Evolutionary conservation across 2,329 filamentous ascomycete species (phyloP).

Genomic region (Fusarium albosuccineum): DNA sequence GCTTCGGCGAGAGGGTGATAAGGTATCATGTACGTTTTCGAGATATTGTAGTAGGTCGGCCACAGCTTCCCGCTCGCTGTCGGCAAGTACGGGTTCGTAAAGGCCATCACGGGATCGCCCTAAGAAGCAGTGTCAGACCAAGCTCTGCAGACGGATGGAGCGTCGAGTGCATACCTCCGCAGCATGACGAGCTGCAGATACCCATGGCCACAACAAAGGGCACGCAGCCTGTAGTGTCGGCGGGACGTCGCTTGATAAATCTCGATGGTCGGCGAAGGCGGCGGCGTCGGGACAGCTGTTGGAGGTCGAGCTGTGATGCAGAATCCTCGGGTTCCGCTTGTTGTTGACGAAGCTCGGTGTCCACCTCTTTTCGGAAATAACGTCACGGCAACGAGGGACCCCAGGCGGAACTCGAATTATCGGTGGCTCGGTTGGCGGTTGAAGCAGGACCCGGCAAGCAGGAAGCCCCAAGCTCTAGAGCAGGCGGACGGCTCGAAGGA

Average conservation of each 20-base stretch:
- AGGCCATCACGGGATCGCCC: slow-evolving; percentile 84
- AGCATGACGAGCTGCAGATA: slow-evolving; percentile 71
- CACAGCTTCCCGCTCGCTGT: slow-evolving; percentile 96
- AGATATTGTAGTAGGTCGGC: slow-evolving; percentile 95
- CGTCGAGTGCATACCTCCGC: slow-evolving; percentile 57
- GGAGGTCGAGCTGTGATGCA: slow-evolving; percentile 26
- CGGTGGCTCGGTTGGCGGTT: slow-evolving; percentile 27
- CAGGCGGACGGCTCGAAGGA: slow-evolving; percentile 15
- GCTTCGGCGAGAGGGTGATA: not conserved
- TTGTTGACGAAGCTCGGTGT: slow-evolving; percentile 34
- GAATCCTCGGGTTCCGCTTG: slow-evolving; percentile 32
- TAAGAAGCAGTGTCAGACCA: slow-evolving; percentile 50
- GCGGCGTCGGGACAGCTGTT: slow-evolving; percentile 19
- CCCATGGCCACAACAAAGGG: slow-evolving; percentile 63
- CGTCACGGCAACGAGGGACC: slow-evolving; percentile 42
- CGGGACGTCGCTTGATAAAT: slow-evolving; percentile 16
- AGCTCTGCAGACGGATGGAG: slow-evolving; percentile 17
- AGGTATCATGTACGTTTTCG: slow-evolving; percentile 81
- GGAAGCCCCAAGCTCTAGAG: slow-evolving; percentile 24
- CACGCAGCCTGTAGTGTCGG: slow-evolving; percentile 28
- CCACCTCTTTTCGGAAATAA: slow-evolving; percentile 38
- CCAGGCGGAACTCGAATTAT: slow-evolving; percentile 38
- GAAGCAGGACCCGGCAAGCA: slow-evolving; percentile 28
- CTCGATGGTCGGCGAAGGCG: slow-evolving; percentile 23
- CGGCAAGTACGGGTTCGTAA: slow-evolving; percentile 89